Percentiles rank a stretch among this genome's conserved stretches.
Evolutionary conservation across 768 basidiomycete species (phyloP).

Genomic region (Lentinula guzmanii): DNA sequence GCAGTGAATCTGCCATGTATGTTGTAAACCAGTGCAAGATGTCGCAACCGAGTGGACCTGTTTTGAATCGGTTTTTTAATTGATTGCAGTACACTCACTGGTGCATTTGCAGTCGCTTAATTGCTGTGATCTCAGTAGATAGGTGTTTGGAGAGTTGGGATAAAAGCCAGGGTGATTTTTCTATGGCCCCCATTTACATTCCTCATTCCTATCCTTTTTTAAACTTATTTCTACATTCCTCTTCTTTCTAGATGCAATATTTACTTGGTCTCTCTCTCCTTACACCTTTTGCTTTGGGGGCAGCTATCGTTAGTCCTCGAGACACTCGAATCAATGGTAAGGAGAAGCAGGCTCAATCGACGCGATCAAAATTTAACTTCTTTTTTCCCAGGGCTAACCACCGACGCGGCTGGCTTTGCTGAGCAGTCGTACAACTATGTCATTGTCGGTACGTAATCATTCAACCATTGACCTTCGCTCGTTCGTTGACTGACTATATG

Average conservation of each 20-base stretch:
- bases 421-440: not conserved
- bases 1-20: not conserved
- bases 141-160: not conserved
- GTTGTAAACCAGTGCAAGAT: not conserved
- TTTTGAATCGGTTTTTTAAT: not conserved
- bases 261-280: not conserved
- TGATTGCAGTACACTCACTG: not conserved
- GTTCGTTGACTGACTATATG: not conserved
- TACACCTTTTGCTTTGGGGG: not conserved
- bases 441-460: not conserved
- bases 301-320: not conserved
- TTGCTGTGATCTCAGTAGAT: not conserved
- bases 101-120: not conserved
- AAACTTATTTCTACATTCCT: not conserved
- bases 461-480: not conserved
- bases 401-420: conserved; percentile 5
- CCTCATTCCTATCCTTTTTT: not conserved
- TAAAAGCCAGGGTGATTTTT: not conserved
- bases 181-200: not conserved
- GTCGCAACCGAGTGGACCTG: not conserved
- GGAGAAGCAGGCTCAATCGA: not conserved
- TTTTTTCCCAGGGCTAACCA: conserved; percentile 1
- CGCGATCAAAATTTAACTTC: not conserved
- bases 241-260: not conserved
- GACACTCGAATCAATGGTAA: not conserved